These are phyloP conservation scores for Gossypium aridum DNA, from an alignment of 441 rosid species.

Conservation along the genomic window DNA sequence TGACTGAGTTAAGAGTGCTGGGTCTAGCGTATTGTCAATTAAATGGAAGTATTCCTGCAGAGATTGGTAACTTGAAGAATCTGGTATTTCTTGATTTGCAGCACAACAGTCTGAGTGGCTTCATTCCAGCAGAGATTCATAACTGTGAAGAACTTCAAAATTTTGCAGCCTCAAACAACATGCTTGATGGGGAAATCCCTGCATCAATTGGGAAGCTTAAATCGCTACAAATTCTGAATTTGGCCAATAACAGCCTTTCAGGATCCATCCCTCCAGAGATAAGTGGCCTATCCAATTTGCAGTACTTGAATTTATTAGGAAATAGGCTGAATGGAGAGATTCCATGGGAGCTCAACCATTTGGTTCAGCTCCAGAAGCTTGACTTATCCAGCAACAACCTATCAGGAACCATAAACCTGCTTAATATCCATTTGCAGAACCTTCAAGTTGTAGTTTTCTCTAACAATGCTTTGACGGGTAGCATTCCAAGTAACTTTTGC, in stretches of 20 bases:
- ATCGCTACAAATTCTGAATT: constrained; percentile 47
- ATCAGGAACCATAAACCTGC: constrained; percentile 47
- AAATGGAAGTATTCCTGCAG: constrained; percentile 67
- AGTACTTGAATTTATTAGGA: constrained; percentile 50
- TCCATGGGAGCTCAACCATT: constrained; percentile 46
- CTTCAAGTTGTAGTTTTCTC: constrained; percentile 46
- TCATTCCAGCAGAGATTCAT: constrained; percentile 50
- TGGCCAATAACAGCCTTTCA: constrained; percentile 71
- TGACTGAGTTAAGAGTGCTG: constrained; percentile 51
- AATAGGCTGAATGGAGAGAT: constrained; percentile 56
- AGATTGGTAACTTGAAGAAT: constrained; percentile 58
- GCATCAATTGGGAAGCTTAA: constrained; percentile 45
- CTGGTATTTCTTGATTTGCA: constrained; percentile 46
- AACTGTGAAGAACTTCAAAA: constrained; percentile 42
- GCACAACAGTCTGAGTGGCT: constrained; percentile 52
- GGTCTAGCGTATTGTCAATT: constrained; percentile 66
- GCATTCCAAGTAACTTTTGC: constrained; percentile 53
- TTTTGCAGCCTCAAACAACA: constrained; percentile 55
- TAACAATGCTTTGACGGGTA: constrained; percentile 49
- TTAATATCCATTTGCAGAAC: constrained; percentile 34
- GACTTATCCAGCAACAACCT: constrained; percentile 68
- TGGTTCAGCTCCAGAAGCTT: constrained; percentile 48
- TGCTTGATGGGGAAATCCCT: constrained; percentile 63
- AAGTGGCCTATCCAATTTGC: constrained; percentile 46
- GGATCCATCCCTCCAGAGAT: constrained; percentile 58